phyloP scores from a whole-genome alignment of 352 stramenopile species.

The Phytophthora constricta region DNA sequence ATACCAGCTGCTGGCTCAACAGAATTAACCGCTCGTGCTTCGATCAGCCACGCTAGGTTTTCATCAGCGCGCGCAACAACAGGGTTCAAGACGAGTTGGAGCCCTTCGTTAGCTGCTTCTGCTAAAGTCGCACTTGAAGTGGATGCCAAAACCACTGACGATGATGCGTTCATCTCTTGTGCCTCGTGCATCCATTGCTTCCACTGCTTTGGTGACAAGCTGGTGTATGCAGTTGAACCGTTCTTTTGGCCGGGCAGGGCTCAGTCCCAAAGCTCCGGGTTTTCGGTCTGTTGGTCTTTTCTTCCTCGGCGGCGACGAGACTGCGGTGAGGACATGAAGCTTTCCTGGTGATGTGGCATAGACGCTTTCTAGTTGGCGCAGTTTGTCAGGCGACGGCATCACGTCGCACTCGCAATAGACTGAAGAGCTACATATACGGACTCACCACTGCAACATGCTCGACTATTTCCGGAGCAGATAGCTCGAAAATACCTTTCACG shows the following conservation, averaged over 20 bases:
- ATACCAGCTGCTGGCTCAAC: background rate
- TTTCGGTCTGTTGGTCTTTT: conserved; percentile 6
- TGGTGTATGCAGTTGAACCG: background rate
- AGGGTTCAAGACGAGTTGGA: conserved; percentile 23
- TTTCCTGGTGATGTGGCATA: conserved; percentile 19
- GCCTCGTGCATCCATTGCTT: conserved; percentile 36
- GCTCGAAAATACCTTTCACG: too few species aligned
- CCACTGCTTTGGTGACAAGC: conserved; percentile 18
- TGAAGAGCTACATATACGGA: too few species aligned
- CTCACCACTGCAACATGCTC: too few species aligned
- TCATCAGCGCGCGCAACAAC: conserved; percentile 4
- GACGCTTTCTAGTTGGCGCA: conserved; percentile 15
- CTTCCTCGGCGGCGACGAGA: conserved; percentile 4
- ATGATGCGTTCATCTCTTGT: conserved; percentile 14
- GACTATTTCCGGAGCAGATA: too few species aligned
- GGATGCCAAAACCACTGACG: conserved; percentile 17
- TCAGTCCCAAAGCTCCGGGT: background rate
- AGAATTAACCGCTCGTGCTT: background rate
- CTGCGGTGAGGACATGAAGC: background rate
- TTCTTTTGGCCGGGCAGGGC: background rate
- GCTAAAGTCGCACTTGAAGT: conserved; percentile 13
- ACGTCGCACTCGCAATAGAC: too few species aligned
- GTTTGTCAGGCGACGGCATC: conserved; percentile 22
- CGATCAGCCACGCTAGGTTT: conserved; percentile 3
- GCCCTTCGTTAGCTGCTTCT: conserved; percentile 5